phyloP scores from a whole-genome alignment of 2,329 filamentous ascomycete species.

The Botryotinia narcissicola region DNA sequence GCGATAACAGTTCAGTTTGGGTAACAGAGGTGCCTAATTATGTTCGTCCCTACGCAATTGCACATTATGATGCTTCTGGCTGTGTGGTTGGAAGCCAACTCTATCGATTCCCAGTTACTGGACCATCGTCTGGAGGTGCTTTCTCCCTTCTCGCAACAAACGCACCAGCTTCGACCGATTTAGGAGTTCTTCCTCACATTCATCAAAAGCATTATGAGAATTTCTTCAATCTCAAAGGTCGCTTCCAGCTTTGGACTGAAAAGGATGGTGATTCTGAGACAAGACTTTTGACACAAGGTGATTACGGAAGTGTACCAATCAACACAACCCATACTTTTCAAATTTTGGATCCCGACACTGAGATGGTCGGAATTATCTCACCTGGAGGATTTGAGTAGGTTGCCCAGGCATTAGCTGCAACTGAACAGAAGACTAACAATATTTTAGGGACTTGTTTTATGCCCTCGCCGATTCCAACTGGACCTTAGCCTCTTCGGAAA shows the following conservation, averaged over 20 bases:
- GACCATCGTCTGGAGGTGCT: constrained; percentile 45
- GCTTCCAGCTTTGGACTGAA: constrained; percentile 46
- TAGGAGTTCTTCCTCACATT: constrained; percentile 43
- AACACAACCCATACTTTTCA: constrained; percentile 50
- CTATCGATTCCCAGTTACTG: constrained; percentile 46
- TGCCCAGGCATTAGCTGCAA: constrained; percentile 6
- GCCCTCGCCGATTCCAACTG: constrained; percentile 36
- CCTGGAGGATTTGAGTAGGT: constrained; percentile 49
- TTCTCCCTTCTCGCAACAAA: constrained; percentile 48
- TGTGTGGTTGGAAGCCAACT: constrained; percentile 39
- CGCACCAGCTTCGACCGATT: constrained; percentile 39
- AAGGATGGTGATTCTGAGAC: constrained; percentile 38
- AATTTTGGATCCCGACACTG: constrained; percentile 47
- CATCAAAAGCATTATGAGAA: constrained; percentile 47
- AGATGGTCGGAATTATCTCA: constrained; percentile 46
- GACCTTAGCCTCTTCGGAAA: constrained; percentile 40
- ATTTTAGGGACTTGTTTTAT: constrained; percentile 43
- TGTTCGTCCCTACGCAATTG: constrained; percentile 32
- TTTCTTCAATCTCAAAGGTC: constrained; percentile 43
- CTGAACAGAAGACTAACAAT: background rate
- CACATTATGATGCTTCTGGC: constrained; percentile 33
- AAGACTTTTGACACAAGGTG: constrained; percentile 44
- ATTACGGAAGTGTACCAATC: constrained; percentile 46
- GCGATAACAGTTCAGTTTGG: constrained; percentile 24
- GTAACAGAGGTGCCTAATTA: constrained; percentile 28